A percentile compares a stretch with the other conserved stretches of the same genome.
Conservation (phyloP, 192 early-diverging fungal species). For the Podila verticillata region DNA sequence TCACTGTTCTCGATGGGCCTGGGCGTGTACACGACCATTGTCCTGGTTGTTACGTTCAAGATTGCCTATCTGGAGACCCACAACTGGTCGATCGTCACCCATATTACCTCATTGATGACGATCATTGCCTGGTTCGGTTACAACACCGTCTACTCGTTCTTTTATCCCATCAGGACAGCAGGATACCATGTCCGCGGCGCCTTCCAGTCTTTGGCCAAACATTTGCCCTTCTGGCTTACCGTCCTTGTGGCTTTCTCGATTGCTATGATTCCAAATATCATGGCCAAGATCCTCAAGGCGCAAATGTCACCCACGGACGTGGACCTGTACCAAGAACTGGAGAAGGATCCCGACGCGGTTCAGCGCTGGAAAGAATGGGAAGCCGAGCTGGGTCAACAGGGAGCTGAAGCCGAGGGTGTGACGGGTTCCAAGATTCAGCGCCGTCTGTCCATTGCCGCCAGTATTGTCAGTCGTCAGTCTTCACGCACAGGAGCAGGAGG, state of each 20-base stretch:
- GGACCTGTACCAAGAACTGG: slow-evolving; percentile 56
- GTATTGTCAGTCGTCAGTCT: slow-evolving; percentile 43
- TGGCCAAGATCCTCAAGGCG: slow-evolving; percentile 54
- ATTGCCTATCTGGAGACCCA: slow-evolving; percentile 77
- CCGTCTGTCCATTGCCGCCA: slow-evolving; percentile 46
- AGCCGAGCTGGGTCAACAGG: slow-evolving; percentile 40
- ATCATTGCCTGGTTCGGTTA: slow-evolving; percentile 70
- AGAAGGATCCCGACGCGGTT: slow-evolving; percentile 53
- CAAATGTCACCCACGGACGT: slow-evolving; percentile 52
- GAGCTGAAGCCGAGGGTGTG: slow-evolving; percentile 46
- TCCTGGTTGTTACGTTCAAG: slow-evolving; percentile 75
- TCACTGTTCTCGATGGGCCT: slow-evolving; percentile 68
- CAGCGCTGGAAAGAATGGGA: slow-evolving; percentile 53
- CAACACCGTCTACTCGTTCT: slow-evolving; percentile 68
- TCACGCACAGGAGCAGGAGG: slow-evolving; percentile 4
- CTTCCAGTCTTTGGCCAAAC: slow-evolving; percentile 56
- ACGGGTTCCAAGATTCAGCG: slow-evolving; percentile 49
- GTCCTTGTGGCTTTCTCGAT: slow-evolving; percentile 64
- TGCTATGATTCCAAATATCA: slow-evolving; percentile 61
- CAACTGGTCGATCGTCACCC: slow-evolving; percentile 69
- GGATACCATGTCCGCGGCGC: slow-evolving; percentile 67
- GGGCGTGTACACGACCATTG: slow-evolving; percentile 66
- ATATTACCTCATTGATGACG: slow-evolving; percentile 64
- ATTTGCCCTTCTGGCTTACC: slow-evolving; percentile 66
- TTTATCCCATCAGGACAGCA: slow-evolving; percentile 60